Conservation (phyloP, 2,329 filamentous ascomycete species). For the Corinectria fuckeliana region DNA sequence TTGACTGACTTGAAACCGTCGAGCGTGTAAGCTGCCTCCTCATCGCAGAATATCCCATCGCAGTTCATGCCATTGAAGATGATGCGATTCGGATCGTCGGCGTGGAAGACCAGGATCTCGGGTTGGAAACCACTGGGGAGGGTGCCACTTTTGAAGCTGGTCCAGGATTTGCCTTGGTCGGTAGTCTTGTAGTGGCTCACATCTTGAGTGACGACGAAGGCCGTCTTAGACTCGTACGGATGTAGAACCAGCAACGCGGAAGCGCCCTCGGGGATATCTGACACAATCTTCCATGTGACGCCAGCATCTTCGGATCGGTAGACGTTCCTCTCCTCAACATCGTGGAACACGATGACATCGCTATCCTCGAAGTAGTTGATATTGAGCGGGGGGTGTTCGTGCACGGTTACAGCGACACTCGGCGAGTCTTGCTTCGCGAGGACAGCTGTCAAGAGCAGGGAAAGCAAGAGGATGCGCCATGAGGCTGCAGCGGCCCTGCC, state of each 20-base stretch:
- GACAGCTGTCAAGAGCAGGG: conserved; percentile 48
- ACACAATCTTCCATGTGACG: conserved; percentile 72
- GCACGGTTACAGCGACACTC: conserved; percentile 66
- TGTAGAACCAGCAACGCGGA: conserved; percentile 74
- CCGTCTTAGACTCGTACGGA: conserved; percentile 77
- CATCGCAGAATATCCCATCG: conserved; percentile 66
- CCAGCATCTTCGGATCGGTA: conserved; percentile 85
- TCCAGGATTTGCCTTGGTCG: conserved; percentile 84
- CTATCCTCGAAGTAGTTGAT: conserved; percentile 93
- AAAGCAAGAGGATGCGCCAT: conserved; percentile 60
- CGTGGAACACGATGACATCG: conserved; percentile 79
- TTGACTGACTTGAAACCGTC: conserved; percentile 81
- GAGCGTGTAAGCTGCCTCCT: conserved; percentile 75
- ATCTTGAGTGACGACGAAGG: conserved; percentile 76
- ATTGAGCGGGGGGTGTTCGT: conserved; percentile 70
- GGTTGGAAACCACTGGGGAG: conserved; percentile 60
- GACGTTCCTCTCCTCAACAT: conserved; percentile 67
- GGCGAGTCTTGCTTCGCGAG: conserved; percentile 70
- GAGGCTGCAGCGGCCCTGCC: conserved; percentile 53
- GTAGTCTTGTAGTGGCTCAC: conserved; percentile 81
- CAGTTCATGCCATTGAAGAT: conserved; percentile 82
- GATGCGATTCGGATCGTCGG: conserved; percentile 81
- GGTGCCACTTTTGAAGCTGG: conserved; percentile 69
- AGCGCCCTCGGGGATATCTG: conserved; percentile 68
- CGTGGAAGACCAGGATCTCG: conserved; percentile 76